Conservation (phyloP, 2,329 filamentous ascomycete species). For the Ophiosphaerella herpotricha region DNA sequence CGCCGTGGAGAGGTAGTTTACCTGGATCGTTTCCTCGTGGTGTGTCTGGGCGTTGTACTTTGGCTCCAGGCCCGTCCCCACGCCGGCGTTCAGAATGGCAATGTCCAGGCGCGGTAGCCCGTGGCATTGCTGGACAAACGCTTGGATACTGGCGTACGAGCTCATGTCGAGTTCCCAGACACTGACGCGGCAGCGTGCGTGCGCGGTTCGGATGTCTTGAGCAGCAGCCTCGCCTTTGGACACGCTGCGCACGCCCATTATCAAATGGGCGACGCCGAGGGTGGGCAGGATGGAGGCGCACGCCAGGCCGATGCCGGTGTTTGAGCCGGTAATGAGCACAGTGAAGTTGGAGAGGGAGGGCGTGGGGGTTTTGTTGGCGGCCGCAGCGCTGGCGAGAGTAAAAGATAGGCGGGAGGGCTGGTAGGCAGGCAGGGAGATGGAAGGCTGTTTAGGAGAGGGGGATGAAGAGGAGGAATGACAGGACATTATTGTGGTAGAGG, state of each 20-base stretch:
- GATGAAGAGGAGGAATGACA: no score
- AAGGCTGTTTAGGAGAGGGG: no score
- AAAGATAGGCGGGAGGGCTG: no score
- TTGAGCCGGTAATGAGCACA: slow-evolving; percentile 38
- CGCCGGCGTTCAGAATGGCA: slow-evolving; percentile 45
- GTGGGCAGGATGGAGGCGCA: slow-evolving; percentile 22
- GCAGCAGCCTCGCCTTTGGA: slow-evolving; percentile 34
- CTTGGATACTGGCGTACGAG: slow-evolving; percentile 24
- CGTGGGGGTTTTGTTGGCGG: no score
- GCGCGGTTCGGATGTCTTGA: slow-evolving; percentile 15
- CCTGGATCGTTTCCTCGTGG: slow-evolving; percentile 53
- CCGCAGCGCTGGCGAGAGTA: no score
- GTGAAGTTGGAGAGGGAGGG: slow-evolving; percentile 7
- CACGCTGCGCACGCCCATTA: slow-evolving; percentile 31
- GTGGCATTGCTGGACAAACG: slow-evolving; percentile 18
- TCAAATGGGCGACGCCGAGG: slow-evolving; percentile 21
- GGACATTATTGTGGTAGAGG: no score
- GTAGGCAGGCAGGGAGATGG: no score
- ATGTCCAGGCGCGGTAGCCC: slow-evolving; percentile 22
- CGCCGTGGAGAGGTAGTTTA: slow-evolving; percentile 61
- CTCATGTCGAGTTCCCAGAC: slow-evolving; percentile 35
- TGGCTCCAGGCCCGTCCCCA: slow-evolving; percentile 13
- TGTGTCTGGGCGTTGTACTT: slow-evolving; percentile 26
- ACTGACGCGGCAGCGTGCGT: slow-evolving; percentile 21
- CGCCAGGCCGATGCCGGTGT: slow-evolving; percentile 35